Base-by-base conservation (phyloP, 352 stramenopile genomes). In the Globisporangium spiculum region DNA sequence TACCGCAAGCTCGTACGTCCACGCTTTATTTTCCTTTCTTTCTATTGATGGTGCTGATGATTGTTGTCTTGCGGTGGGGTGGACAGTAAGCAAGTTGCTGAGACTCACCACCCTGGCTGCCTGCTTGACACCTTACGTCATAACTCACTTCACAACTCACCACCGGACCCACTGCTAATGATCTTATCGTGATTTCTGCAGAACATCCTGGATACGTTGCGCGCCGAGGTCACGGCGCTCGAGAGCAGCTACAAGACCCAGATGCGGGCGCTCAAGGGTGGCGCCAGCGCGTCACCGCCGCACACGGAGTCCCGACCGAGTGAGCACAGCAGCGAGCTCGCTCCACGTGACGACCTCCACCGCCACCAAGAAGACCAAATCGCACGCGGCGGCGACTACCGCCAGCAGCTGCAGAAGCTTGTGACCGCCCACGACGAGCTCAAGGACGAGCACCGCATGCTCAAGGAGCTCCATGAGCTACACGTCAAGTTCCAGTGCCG, bases 1-100 rank as follows among this genome's bases (percentile, higher is more conserved):
- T 74, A 79, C 71, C 75, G 75, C 61, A 79, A 79, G 22, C 66
- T 71, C 59, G 65, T 70, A 70, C 57, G 65, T 62, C n/a, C 4
- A 9, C 14, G 2, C 9, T 41, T 41, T 38, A 7, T 32, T 32
- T 32, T 32, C 7, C 4, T 26, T 57, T 10, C 2, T 7, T 22
- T 1, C 10, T 30, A 3, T 38, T 12, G 30, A 32, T 32, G 30
- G 30, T 32, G 44, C 18, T 46, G 38, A 52, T 12, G 7, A 4
- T 20, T 52, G 18, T 52, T 22, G 44, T 6, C 16, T n/a, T 22
- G 44, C 1, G 16, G 16, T 3, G 7, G 18, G 18, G 18, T 52
- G 44, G 9, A 52, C 36, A 22, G 7, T 41, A 38, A 38, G 36
- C n/a, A 12, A 26, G n/a, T 14, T 22, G 41, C 27, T 58, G 27